phyloP scores from a whole-genome alignment of 2,329 filamentous ascomycete genomes.

The Trichoderma afroharzianum region DNA sequence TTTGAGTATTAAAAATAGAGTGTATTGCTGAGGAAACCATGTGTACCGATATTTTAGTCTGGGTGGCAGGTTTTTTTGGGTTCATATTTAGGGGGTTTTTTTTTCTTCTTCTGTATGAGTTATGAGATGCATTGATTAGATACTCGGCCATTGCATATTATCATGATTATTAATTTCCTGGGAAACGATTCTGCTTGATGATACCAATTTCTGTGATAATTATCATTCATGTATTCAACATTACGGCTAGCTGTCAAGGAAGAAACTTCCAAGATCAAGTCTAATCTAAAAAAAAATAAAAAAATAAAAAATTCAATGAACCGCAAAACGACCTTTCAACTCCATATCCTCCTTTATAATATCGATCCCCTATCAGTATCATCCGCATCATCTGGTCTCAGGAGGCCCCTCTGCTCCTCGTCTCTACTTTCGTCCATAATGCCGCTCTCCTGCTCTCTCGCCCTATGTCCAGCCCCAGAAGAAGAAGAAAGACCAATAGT shows the following conservation, averaged over 20 bases:
- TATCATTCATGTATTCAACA: not conserved
- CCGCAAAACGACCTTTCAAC: not conserved
- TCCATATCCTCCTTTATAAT: conserved; percentile 23
- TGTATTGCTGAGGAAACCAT: not conserved
- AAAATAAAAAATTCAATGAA: not conserved
- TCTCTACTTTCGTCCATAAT: conserved; percentile 37
- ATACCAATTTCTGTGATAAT: not conserved
- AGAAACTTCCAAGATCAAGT: not conserved
- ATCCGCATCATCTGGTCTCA: conserved; percentile 37
- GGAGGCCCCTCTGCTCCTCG: conserved; percentile 42
- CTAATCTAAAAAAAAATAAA: not conserved
- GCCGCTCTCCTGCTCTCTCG: conserved; percentile 31
- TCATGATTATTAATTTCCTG: not conserved
- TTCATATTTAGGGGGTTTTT: not conserved
- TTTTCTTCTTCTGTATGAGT: not conserved
- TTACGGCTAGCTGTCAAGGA: not conserved
- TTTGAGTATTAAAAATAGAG: conserved; percentile 75
- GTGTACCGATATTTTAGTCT: not conserved
- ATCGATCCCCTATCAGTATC: conserved; percentile 25
- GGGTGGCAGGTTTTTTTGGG: not conserved
- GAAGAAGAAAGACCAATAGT: conserved; percentile 28
- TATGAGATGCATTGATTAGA: conserved; percentile 5
- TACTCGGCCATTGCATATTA: not conserved
- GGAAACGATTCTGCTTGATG: not conserved
- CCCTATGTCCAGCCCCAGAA: conserved; percentile 4